Conservation (phyloP, 225 moss, liverwort and hornwort species). For the Antitrichia curtipendula region DNA sequence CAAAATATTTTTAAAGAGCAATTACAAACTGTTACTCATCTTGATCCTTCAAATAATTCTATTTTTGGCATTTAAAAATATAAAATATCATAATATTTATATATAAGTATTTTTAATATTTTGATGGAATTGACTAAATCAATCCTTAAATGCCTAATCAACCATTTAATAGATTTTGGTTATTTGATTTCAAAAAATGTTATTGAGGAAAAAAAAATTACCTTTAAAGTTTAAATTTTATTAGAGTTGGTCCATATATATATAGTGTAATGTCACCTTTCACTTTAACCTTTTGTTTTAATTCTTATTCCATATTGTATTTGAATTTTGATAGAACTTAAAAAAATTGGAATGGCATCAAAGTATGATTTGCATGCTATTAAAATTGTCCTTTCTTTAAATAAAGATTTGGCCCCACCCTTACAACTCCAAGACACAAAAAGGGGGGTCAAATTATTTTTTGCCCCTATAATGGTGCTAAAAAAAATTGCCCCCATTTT, state of each 20-base stretch:
- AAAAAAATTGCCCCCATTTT: not conserved
- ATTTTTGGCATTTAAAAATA: not conserved
- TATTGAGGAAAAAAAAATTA: not conserved
- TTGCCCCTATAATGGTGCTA: not conserved
- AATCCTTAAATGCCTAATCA: not conserved
- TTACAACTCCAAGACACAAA: no score
- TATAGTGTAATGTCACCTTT: rapidly evolving
- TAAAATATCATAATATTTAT: not conserved
- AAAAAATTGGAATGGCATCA: not conserved
- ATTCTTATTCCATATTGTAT: not conserved
- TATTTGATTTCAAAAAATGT: not conserved
- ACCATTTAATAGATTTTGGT: not conserved
- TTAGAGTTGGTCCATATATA: rapidly evolving
- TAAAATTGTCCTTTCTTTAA: rapidly evolving
- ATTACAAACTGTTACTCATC: not conserved
- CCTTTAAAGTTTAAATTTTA: no score
- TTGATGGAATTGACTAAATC: not conserved
- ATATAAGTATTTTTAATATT: not conserved
- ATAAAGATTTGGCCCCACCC: not conserved
- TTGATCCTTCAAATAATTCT: rapidly evolving
- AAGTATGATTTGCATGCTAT: not conserved
- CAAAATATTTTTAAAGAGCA: not conserved
- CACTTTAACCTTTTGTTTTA: not conserved
- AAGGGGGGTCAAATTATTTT: no score
- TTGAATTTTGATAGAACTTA: not conserved